Percentiles rank a stretch among this genome's conserved stretches.
phyloP scores from a whole-genome alignment of 164 flowering plant genomes.

The Vitis rupestris region DNA sequence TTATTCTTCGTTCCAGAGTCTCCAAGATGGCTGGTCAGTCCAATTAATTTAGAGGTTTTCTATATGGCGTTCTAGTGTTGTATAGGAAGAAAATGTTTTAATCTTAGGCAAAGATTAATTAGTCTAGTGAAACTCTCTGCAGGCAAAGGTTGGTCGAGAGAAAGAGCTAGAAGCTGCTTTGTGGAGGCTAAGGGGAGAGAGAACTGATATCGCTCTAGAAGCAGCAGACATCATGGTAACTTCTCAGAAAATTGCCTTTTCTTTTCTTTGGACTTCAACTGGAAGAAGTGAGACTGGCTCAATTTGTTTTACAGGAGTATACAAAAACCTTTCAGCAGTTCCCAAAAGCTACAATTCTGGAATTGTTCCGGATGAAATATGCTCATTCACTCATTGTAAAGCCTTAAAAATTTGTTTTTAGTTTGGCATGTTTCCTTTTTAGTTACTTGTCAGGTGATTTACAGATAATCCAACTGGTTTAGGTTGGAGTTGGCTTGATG shows the following conservation, averaged over 20 bases:
- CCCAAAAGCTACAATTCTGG: neutral
- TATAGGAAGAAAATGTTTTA: no score
- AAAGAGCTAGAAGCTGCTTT: conserved; percentile 19
- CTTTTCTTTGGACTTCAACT: no score
- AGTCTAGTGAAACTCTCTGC: neutral
- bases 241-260: neutral
- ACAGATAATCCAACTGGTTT: neutral
- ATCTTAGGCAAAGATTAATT: no score
- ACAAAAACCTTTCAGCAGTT: conserved; percentile 1
- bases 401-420: no score
- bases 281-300: neutral
- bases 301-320: conserved; percentile 3
- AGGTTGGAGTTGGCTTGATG: neutral
- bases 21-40: conserved; percentile 22
- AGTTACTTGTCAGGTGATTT: neutral
- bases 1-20: conserved; percentile 16
- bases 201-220: conserved; percentile 30
- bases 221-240: conserved; percentile 29
- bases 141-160: conserved; percentile 33
- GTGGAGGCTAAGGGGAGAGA: conserved; percentile 28
- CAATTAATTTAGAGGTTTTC: neutral
- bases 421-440: neutral
- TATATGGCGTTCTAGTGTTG: no score
- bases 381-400: conserved; percentile 11
- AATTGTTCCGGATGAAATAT: conserved; percentile 8